phyloP scores from a whole-genome alignment of 176 grass and related monocot genomes.

The Rhynchospora breviuscula region DNA sequence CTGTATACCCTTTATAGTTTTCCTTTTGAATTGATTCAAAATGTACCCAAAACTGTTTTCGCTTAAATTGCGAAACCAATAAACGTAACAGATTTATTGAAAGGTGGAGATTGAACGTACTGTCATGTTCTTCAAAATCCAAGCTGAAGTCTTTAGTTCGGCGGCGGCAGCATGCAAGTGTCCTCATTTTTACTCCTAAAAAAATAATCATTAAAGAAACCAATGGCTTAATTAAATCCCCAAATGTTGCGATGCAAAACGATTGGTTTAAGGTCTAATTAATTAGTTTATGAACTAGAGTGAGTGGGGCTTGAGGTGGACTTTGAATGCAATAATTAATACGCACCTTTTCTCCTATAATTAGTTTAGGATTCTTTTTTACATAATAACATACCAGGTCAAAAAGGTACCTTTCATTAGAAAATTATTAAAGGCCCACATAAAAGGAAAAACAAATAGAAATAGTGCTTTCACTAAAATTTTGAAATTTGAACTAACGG shows the following conservation, averaged over 20 bases:
- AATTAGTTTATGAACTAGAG: neutral
- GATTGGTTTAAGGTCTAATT: neutral
- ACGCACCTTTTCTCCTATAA: constrained; percentile 17
- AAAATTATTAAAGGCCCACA: constrained; percentile 10
- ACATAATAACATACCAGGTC: neutral
- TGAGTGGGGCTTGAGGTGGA: constrained; percentile 5
- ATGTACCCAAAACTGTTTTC: neutral
- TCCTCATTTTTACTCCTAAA: constrained; percentile 51
- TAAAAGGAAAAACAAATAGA: neutral
- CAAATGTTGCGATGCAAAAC: constrained; percentile 22
- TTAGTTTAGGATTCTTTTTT: constrained; percentile 12
- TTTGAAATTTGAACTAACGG: constrained; percentile 26
- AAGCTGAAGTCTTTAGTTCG: constrained; percentile 91
- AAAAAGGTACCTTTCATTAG: constrained; percentile 14
- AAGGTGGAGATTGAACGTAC: constrained; percentile 33
- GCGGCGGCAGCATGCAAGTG: constrained; percentile 85
- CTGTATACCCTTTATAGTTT: neutral
- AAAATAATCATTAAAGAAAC: constrained; percentile 18
- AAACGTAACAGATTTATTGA: neutral
- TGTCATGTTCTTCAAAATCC: constrained; percentile 78
- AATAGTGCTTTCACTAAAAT: neutral
- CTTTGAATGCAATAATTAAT: constrained; percentile 17
- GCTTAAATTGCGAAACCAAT: neutral
- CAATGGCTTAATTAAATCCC: neutral
- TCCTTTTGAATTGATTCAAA: constrained; percentile 26